A percentile compares a stretch with the other conserved stretches of the same genome.
Evolutionary conservation across 345 rosid genomes (phyloP).

Genomic region (Acer campestre): DNA sequence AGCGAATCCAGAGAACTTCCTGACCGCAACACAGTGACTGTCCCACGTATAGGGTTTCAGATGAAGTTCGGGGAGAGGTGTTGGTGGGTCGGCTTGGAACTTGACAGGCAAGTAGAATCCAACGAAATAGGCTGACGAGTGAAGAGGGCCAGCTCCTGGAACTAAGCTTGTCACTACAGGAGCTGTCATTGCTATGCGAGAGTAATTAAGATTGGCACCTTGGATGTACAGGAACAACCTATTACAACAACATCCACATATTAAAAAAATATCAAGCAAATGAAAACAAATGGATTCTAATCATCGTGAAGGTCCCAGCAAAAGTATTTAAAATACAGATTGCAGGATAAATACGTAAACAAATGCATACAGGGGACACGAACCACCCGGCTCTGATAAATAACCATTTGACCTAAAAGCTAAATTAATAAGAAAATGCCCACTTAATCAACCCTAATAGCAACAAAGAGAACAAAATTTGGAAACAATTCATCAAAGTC

Average conservation of each 20-base stretch:
- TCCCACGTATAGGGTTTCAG: constrained; percentile 45
- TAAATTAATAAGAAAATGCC: too few relatives aligned
- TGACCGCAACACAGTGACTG: constrained; percentile 52
- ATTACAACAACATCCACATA: not conserved
- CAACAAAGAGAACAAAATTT: too few relatives aligned
- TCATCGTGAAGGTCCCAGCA: too few relatives aligned
- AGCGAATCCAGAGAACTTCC: constrained; percentile 70
- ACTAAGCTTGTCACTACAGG: constrained; percentile 64
- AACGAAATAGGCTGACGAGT: constrained; percentile 54
- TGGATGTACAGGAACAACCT: constrained; percentile 67
- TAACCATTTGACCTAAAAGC: too few relatives aligned
- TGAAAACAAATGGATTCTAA: not conserved
- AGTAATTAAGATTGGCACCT: constrained; percentile 71
- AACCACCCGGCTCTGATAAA: too few relatives aligned
- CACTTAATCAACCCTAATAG: too few relatives aligned
- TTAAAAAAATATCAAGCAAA: not conserved
- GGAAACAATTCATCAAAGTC: not conserved
- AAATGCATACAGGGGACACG: too few relatives aligned
- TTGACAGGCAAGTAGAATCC: constrained; percentile 55
- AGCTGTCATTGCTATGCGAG: constrained; percentile 66
- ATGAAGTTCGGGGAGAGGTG: constrained; percentile 55
- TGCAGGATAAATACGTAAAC: too few relatives aligned
- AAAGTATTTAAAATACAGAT: too few relatives aligned
- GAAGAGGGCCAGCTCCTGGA: constrained; percentile 66
- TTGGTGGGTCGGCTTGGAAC: constrained; percentile 60